Percentiles rank a stretch among this genome's conserved stretches.
Evolutionary conservation across 495 filamentous ascomycete species (phyloP).

Genomic region (Xanthoparmelia taractica): DNA sequence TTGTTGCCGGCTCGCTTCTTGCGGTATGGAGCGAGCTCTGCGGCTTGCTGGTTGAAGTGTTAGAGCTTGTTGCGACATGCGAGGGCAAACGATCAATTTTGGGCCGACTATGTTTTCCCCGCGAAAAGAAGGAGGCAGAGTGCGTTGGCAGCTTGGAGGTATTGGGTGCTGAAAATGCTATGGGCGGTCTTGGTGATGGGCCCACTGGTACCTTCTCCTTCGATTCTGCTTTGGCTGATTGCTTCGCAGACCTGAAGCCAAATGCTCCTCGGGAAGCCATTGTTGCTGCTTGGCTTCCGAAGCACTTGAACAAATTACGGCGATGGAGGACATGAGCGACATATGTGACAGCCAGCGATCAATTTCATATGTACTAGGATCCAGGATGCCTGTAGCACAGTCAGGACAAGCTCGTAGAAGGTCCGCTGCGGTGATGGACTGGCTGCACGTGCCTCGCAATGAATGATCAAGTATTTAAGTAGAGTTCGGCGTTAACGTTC

Average conservation of each 20-base stretch:
- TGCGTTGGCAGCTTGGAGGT: conserved; percentile 19
- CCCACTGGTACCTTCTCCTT: conserved; percentile 14
- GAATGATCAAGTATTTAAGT: too few relatives aligned
- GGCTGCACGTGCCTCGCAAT: conserved; percentile 20
- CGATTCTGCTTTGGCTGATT: conserved; percentile 22
- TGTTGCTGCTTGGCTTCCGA: conserved; percentile 20
- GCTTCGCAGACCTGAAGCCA: conserved; percentile 25
- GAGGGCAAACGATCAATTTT: conserved; percentile 4
- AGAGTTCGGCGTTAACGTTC: conserved; percentile 4
- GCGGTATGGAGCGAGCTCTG: conserved; percentile 10
- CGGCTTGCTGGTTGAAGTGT: conserved; percentile 6
- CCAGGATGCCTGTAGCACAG: conserved; percentile 4
- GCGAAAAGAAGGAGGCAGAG: conserved; percentile 25
- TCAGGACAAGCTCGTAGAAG: neutral
- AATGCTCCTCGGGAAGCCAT: conserved; percentile 27
- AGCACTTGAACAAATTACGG: conserved; percentile 7
- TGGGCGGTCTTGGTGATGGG: conserved; percentile 19
- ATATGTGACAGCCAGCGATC: neutral
- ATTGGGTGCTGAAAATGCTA: conserved; percentile 20
- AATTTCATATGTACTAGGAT: conserved; percentile 11
- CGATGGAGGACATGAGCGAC: conserved; percentile 22
- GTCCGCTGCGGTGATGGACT: neutral
- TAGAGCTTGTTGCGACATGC: conserved; percentile 9
- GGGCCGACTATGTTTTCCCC: conserved; percentile 18
- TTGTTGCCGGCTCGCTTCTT: conserved; percentile 12